Evolutionary conservation across 2,329 filamentous ascomycete species (phyloP).

Genomic region (Purpureocillium lavendulum): DNA sequence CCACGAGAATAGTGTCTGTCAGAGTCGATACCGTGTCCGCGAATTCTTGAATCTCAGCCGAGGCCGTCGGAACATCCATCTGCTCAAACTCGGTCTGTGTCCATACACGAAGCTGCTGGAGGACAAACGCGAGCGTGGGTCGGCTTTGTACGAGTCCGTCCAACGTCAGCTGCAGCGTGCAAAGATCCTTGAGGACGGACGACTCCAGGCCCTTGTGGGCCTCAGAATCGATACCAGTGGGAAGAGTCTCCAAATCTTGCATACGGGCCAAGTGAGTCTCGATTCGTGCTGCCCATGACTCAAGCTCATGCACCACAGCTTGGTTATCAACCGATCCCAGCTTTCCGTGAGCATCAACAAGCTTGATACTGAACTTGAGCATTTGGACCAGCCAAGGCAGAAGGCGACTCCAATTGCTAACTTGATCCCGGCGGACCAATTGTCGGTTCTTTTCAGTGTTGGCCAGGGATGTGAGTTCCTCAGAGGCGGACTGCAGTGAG

Average conservation of each 20-base stretch:
- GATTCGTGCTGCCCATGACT: slow-evolving; percentile 42
- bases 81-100: slow-evolving; percentile 24
- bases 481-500: slow-evolving; percentile 28
- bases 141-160: slow-evolving; percentile 26
- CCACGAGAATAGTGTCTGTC: slow-evolving; percentile 71
- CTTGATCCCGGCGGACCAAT: slow-evolving; percentile 10
- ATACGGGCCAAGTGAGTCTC: slow-evolving; percentile 32
- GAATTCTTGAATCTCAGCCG: slow-evolving; percentile 32
- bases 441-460: slow-evolving; percentile 13
- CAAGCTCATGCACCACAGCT: slow-evolving; percentile 34
- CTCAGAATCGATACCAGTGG: slow-evolving; percentile 38
- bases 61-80: slow-evolving; percentile 2
- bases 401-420: slow-evolving; percentile 16
- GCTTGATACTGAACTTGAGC: slow-evolving; percentile 50
- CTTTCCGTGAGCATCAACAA: slow-evolving; percentile 59
- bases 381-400: slow-evolving; percentile 60
- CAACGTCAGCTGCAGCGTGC: slow-evolving; percentile 31
- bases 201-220: slow-evolving; percentile 22
- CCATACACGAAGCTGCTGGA: slow-evolving; percentile 62
- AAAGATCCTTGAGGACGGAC: slow-evolving; percentile 27
- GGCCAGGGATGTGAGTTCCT: slow-evolving; percentile 26
- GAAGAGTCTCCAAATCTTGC: slow-evolving; percentile 37
- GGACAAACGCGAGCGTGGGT: slow-evolving; percentile 54
- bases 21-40: slow-evolving; percentile 51
- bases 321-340: slow-evolving; percentile 47